These are phyloP conservation scores for Clonostachys sp. DNA, from an alignment of 2,329 filamentous ascomycete genomes.

Conservation along the genomic window DNA sequence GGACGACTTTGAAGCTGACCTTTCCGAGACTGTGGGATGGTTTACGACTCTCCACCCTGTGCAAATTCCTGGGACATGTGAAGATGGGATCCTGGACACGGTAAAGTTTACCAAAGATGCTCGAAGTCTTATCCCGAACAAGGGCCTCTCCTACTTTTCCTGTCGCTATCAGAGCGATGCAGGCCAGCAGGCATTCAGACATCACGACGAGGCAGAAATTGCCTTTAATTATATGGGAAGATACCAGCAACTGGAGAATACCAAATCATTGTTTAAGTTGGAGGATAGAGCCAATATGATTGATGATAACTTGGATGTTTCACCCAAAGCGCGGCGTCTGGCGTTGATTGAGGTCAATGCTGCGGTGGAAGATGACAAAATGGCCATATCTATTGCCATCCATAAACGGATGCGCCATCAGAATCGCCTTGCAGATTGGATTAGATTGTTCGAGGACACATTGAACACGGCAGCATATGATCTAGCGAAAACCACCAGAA, in stretches of 20 bases:
- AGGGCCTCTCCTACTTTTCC: constrained; percentile 31
- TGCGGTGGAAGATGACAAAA: background rate
- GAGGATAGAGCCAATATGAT: constrained; percentile 4
- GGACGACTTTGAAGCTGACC: constrained; percentile 17
- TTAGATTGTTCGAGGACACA: background rate
- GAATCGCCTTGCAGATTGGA: background rate
- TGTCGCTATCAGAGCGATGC: constrained; percentile 10
- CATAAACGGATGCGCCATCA: constrained; percentile 1
- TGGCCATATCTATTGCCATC: constrained; percentile 10
- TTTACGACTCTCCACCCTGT: constrained; percentile 28
- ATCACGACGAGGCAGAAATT: constrained; percentile 27
- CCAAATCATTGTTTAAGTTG: background rate
- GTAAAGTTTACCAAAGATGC: constrained; percentile 13
- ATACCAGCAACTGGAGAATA: constrained; percentile 11
- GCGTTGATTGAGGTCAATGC: constrained; percentile 12
- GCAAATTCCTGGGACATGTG: constrained; percentile 8
- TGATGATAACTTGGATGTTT: constrained; percentile 10
- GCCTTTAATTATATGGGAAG: constrained; percentile 13
- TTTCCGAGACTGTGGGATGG: constrained; percentile 30
- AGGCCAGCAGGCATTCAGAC: constrained; percentile 18
- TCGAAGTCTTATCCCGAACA: constrained; percentile 18
- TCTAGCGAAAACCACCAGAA: background rate
- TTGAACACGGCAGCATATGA: constrained; percentile 5
- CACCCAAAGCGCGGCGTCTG: background rate
- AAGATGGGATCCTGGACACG: constrained; percentile 1